These are phyloP conservation scores for Clonostachys byssicola DNA, from an alignment of 2,329 filamentous ascomycete genomes.

Conservation along the genomic window DNA sequence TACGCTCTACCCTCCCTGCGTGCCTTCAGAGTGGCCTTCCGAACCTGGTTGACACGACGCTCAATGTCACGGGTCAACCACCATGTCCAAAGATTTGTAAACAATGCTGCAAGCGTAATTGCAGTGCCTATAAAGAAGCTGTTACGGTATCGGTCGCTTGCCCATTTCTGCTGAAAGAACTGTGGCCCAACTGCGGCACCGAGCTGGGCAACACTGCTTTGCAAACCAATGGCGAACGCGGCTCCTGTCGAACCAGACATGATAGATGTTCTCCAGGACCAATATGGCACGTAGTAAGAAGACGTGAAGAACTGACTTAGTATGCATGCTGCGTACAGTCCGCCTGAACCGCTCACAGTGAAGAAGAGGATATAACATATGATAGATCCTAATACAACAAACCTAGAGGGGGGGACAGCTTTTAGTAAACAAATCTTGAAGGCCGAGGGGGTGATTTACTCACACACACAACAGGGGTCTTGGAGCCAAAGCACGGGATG, in stretches of 20 bases:
- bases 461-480: no score
- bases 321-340: background rate
- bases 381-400: background rate
- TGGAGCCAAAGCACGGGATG: no score
- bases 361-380: background rate
- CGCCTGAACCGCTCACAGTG: background rate
- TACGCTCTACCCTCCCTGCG: background rate
- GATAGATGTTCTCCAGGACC: background rate
- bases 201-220: background rate
- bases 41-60: background rate
- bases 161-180: background rate
- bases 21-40: background rate
- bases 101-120: no score
- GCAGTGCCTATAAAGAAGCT: background rate
- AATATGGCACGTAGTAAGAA: background rate
- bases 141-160: background rate
- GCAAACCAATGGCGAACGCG: background rate
- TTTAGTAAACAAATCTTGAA: no score
- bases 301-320: background rate
- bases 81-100: background rate
- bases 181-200: background rate
- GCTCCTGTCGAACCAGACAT: background rate
- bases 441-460: no score
- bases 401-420: background rate
- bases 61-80: background rate